A percentile compares a stretch with the other conserved stretches of the same genome.
Evolutionary conservation across 2,329 filamentous ascomycete genomes (phyloP).

Genomic region (Orbilia oligospora): DNA sequence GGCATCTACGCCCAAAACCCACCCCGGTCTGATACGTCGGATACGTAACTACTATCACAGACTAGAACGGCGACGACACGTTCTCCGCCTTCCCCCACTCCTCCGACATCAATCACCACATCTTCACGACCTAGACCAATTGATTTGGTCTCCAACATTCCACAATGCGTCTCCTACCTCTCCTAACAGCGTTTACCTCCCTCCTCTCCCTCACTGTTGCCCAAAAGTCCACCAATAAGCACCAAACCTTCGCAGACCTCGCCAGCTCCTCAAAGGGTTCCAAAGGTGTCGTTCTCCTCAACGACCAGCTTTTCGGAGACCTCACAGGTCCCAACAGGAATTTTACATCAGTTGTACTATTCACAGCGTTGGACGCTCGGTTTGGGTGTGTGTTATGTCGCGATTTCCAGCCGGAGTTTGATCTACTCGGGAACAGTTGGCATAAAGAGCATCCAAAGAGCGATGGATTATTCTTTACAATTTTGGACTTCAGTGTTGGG

Average conservation of each 20-base stretch:
- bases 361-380: conserved; percentile 86
- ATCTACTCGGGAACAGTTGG: conserved; percentile 88
- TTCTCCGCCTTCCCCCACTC: conserved; percentile 1
- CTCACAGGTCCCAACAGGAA: conserved; percentile 84
- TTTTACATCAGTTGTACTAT: conserved; percentile 83
- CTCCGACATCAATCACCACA: conserved; percentile 25
- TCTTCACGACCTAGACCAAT: conserved; percentile 39
- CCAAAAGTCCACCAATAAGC: conserved; percentile 55
- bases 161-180: conserved; percentile 57
- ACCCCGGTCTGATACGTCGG: conserved; percentile 29
- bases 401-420: conserved; percentile 95
- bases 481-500: conserved; percentile 89
- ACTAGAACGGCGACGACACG: conserved; percentile 40
- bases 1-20: conserved; percentile 49
- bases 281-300: conserved; percentile 72
- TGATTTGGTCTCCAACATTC: conserved; percentile 43
- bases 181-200: conserved; percentile 50
- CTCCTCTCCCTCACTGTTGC: conserved; percentile 54
- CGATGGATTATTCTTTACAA: conserved; percentile 82
- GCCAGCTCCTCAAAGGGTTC: conserved; percentile 57
- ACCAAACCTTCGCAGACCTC: conserved; percentile 60
- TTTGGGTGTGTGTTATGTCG: conserved; percentile 89
- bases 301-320: conserved; percentile 80
- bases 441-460: conserved; percentile 82
- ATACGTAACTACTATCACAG: conserved; percentile 22